Evolutionary conservation across 179 eudicot genomes (phyloP).

Genomic region (Actinidia polygama): DNA sequence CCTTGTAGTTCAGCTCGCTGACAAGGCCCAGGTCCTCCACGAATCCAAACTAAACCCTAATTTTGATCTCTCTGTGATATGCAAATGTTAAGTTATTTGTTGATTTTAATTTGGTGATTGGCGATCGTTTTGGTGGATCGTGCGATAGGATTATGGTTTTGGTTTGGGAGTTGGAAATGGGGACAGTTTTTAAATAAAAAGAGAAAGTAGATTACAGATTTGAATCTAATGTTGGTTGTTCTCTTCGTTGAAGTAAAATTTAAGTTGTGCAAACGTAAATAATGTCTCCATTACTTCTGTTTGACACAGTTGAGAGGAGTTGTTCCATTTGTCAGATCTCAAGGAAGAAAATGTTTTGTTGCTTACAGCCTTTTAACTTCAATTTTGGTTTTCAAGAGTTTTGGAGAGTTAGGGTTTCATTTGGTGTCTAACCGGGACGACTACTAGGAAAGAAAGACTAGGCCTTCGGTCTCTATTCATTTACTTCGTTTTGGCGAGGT

Average conservation of each 20-base stretch:
- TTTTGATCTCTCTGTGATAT: background rate
- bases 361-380: background rate
- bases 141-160: conserved; percentile 9
- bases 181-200: background rate
- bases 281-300: background rate
- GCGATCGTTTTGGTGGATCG: background rate
- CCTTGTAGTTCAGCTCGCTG: conserved; percentile 94
- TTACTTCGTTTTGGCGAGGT: too few relatives aligned
- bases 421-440: too few relatives aligned
- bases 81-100: background rate
- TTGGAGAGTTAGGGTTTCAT: too few relatives aligned
- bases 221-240: background rate
- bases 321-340: background rate
- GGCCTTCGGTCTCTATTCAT: too few relatives aligned
- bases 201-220: background rate
- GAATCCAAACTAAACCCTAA: conserved; percentile 17
- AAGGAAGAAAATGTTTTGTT: background rate
- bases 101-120: background rate
- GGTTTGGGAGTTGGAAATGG: background rate
- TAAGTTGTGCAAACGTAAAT: background rate
- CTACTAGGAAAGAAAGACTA: too few relatives aligned
- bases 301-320: background rate
- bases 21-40: conserved; percentile 82
- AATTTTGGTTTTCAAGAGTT: too few relatives aligned
- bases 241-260: background rate